Conservation (phyloP, 345 rosid species). For the Citrus sinensis region DNA sequence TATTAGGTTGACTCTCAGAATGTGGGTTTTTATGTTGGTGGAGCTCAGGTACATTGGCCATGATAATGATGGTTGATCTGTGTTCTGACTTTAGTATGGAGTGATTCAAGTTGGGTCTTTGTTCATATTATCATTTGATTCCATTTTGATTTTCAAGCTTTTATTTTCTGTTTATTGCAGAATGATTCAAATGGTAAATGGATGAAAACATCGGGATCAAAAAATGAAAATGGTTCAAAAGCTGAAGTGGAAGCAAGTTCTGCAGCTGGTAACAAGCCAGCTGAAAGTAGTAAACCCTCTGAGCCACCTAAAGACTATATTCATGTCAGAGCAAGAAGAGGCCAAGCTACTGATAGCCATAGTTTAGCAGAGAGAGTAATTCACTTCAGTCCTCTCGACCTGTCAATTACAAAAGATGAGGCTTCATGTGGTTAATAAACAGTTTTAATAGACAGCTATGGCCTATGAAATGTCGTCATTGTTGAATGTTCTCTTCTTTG, state of each 20-base stretch:
- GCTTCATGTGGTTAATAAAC: neutral
- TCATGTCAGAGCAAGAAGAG: slow-evolving; percentile 97
- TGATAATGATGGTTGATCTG: neutral
- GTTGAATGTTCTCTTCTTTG: neutral
- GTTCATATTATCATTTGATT: neutral
- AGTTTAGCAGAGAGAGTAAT: slow-evolving; percentile 96
- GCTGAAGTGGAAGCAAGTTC: slow-evolving; percentile 69
- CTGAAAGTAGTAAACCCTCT: slow-evolving; percentile 49
- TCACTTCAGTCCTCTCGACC: slow-evolving; percentile 16
- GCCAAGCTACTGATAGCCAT: slow-evolving; percentile 98
- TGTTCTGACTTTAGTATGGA: neutral
- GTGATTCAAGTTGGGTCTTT: neutral
- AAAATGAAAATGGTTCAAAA: slow-evolving; percentile 54
- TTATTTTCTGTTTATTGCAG: slow-evolving; percentile 30
- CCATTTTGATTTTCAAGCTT: neutral
- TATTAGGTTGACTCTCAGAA: neutral
- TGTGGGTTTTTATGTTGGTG: neutral
- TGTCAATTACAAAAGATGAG: neutral
- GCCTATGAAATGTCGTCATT: neutral
- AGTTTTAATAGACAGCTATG: neutral
- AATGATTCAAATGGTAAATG: slow-evolving; percentile 61
- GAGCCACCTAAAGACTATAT: slow-evolving; percentile 90
- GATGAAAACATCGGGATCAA: slow-evolving; percentile 37
- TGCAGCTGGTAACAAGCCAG: slow-evolving; percentile 46
- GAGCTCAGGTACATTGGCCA: neutral